Evolutionary conservation across 495 filamentous ascomycete genomes (phyloP).

Genomic region (Neurospora tetraspora): DNA sequence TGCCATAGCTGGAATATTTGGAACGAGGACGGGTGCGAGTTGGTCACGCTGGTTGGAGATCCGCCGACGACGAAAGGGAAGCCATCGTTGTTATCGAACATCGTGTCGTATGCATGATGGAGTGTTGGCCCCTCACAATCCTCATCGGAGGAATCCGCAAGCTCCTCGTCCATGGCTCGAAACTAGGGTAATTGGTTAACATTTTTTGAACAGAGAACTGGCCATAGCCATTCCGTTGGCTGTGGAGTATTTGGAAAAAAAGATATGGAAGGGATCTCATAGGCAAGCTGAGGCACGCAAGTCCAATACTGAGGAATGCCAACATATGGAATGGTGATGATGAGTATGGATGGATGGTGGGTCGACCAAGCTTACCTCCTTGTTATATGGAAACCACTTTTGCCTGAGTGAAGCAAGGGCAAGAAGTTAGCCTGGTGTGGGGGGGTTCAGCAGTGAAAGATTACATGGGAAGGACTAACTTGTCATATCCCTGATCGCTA

Average conservation of each 20-base stretch:
- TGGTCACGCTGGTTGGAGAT: slow-evolving; percentile 34
- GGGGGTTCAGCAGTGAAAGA: neutral
- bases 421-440: neutral
- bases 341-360: neutral
- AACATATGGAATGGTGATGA: neutral
- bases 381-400: slow-evolving; percentile 34
- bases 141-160: slow-evolving; percentile 51
- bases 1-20: slow-evolving; percentile 72
- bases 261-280: neutral
- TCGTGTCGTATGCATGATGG: slow-evolving; percentile 44
- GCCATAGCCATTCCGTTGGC: neutral
- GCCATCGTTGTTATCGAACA: slow-evolving; percentile 42
- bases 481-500: slow-evolving; percentile 16
- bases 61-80: slow-evolving; percentile 52
- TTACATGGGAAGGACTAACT: slow-evolving; percentile 13
- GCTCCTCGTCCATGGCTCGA: slow-evolving; percentile 26
- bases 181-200: slow-evolving; percentile 23
- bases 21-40: slow-evolving; percentile 53
- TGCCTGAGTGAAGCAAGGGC: slow-evolving; percentile 5
- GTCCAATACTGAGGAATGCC: neutral
- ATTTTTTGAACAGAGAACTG: neutral
- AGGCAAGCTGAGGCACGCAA: neutral
- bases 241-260: neutral
- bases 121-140: slow-evolving; percentile 45
- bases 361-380: slow-evolving; percentile 25